Conservation (phyloP, 768 basidiomycete species). For the Lactarius tabidus region DNA sequence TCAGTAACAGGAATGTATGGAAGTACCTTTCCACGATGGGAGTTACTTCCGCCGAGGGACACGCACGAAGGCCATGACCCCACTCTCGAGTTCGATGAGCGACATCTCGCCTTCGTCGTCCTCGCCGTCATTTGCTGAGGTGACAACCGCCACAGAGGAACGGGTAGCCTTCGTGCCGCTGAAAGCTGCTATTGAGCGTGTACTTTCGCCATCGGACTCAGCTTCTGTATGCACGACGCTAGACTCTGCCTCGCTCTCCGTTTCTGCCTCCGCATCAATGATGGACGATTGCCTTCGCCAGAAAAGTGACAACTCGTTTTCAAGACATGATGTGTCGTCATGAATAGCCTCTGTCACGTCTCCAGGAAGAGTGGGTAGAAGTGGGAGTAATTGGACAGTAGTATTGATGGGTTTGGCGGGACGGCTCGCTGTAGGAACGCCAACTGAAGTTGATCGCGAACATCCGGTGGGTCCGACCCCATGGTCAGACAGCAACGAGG, state of each 20-base stretch:
- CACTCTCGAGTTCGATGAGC: conserved; percentile 24
- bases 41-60: conserved; percentile 18
- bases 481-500: neutral
- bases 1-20: conserved; percentile 5
- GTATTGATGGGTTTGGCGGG: neutral
- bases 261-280: conserved; percentile 17
- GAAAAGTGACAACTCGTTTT: conserved; percentile 5
- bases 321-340: neutral
- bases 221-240: conserved; percentile 25
- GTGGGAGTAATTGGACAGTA: conserved; percentile 4
- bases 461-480: neutral
- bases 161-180: neutral
- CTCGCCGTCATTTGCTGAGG: conserved; percentile 3
- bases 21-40: neutral
- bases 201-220: conserved; percentile 21
- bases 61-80: conserved; percentile 23
- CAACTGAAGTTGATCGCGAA: neutral
- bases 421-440: too few species aligned
- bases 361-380: neutral
- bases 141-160: neutral
- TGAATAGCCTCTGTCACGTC: neutral
- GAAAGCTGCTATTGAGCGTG: neutral
- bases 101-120: conserved; percentile 24
- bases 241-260: conserved; percentile 25
- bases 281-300: conserved; percentile 7